phyloP scores from a whole-genome alignment of 106 monocot genomes.

The Phalaenopsis aphrodite region DNA sequence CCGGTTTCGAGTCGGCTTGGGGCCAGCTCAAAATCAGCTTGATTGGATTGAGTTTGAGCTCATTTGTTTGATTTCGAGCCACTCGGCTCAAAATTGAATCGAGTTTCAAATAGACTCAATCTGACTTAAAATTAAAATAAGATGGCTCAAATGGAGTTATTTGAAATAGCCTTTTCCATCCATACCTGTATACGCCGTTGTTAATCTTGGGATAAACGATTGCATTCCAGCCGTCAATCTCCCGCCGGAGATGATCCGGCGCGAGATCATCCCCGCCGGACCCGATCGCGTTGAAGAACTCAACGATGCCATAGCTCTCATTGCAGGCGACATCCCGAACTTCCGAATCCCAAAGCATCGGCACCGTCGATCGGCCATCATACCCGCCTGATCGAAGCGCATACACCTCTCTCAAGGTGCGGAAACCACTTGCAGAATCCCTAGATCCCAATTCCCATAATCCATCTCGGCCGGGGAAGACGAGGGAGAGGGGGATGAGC shows the following conservation, averaged over 20 bases:
- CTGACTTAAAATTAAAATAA: too few species aligned
- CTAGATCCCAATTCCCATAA: constrained; percentile 52
- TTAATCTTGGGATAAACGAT: constrained; percentile 71
- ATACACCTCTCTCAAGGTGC: constrained; percentile 74
- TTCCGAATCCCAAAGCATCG: constrained; percentile 83
- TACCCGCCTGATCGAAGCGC: constrained; percentile 44
- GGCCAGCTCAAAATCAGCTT: too few species aligned
- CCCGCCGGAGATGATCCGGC: constrained; percentile 28
- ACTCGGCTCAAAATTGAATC: too few species aligned
- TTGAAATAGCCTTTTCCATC: too few species aligned
- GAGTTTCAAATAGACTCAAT: too few species aligned
- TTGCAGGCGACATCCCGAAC: constrained; percentile 69
- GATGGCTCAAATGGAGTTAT: too few species aligned
- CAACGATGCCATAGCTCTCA: constrained; percentile 79
- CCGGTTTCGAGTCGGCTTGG: too few species aligned
- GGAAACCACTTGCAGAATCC: constrained; percentile 27
- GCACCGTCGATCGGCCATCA: constrained; percentile 81
- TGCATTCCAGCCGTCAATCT: constrained; percentile 64
- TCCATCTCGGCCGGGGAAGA: constrained; percentile 52
- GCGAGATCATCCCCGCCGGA: constrained; percentile 27
- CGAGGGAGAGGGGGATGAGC: constrained; percentile 42
- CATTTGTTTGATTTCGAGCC: too few species aligned
- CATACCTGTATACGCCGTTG: constrained; percentile 74
- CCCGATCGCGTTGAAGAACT: constrained; percentile 44
- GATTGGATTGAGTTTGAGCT: too few species aligned